Evolutionary conservation across 495 filamentous ascomycete genomes (phyloP), one percentile per base, ranked within the genome.

Genomic region (Penicillium roqueforti): DNA sequence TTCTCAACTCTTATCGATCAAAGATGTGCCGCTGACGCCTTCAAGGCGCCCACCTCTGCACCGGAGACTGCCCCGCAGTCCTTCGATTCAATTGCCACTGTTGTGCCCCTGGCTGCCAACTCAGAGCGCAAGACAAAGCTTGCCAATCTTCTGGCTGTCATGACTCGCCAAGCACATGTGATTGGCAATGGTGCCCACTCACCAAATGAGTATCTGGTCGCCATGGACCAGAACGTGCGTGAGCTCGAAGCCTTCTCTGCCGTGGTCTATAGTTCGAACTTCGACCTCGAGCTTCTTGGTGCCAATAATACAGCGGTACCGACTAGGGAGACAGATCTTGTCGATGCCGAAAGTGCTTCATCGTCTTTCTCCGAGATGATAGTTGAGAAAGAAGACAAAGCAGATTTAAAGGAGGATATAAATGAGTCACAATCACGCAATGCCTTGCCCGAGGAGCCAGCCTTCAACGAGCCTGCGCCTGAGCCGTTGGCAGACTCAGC

Each of bases 171-270:
- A 70, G 92, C 92, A 13, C 92, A 96, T 69, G 81, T 76, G 19
- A 95, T 98, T 59, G 93, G 92, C 34, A 84, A 84, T 54, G 88
- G 87, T n/a, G 80, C 86, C 44, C 66, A 70, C 23, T 56, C 70
- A 13, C 70, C 71, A 0, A 97, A 97, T 66, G 88, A 96, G 67
- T 97, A 97, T 69, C 77, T 97, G 42, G 79, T 83, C 48, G 86
- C 80, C 1, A 89, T 92, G 81, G 92, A 97, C 60, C 67, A 79
- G 43, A 70, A 72, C 23, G 90, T 93, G 10, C 80, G 81, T 11
- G 91, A 97, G 56, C 75, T 97, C n/a, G 89, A 95, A 61, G 92
- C 88, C 0, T 97, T 97, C 59, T 89, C 92, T 4, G 92, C 93
- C 1, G 87, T 97, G 7, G 88, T 97, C 26, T 97, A 96, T 66